Base-by-base conservation (phyloP, 352 stramenopile species). In the Phytophthora hybrid region DNA sequence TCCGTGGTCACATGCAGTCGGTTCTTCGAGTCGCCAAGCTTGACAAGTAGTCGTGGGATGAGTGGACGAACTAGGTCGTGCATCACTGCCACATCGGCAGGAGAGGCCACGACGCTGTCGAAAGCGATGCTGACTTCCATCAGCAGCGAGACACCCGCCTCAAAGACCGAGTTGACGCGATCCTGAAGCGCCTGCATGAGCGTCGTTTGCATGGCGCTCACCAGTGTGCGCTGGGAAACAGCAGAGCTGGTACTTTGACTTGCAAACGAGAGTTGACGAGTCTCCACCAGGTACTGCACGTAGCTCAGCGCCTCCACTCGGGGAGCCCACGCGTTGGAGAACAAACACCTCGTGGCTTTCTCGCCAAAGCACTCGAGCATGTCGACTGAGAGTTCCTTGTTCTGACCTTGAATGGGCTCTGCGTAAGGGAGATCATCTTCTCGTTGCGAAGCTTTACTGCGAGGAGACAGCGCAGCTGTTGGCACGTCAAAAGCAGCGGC, bases 361-460 rank as follows among this genome's bases (percentile, higher is more conserved):
- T 94, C 87, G 8, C 87, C 89, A 73, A 96, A 94, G 60, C 76
- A 86, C 1, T 59, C 69, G 1, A 89, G 37, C 23, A 96, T 71
- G 8, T 80, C 65, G 0, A 62, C 75, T 0, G 83, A 78, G n/a
- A 82, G 68, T 3, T 87, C 78, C 32, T 87, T 87, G 63, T 91
- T 81, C 55, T 86, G 79, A 0, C 87, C 88, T 70, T 87, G 78
- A 63, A 94, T 78, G 0, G 89, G 87, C 39, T 96, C 88, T 8
- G 89, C 89, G 59, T 96, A 96, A 1, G 89, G 89, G 0, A 94
- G 63, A 34, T 94, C 89, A 34, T 93, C 83, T 74, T 95, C 85
- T 39, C 81, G 81, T 55, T 91, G 86, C 0, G 78, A 80, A 1
- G 72, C 84, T 71, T 91, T 92, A 64, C 65, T 84, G 0, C 76